Percentiles rank a stretch among this genome's conserved stretches.
Conservation (phyloP, 306 rosid genomes). For the Cicer pinnatifidum region DNA sequence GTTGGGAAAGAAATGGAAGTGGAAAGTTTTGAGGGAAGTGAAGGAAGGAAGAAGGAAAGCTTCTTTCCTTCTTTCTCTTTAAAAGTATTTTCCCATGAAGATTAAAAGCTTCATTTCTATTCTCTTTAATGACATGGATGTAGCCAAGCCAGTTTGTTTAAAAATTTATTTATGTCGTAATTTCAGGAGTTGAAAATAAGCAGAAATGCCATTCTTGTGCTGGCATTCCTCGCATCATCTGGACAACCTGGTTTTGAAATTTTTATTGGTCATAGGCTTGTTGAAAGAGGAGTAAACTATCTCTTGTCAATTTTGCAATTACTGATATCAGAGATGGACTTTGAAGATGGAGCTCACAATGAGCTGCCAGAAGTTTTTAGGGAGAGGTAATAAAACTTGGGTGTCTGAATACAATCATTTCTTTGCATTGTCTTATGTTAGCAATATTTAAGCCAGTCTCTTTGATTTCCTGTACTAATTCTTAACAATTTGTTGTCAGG, state of each 20-base stretch:
- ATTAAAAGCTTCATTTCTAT: slow-evolving; percentile 29
- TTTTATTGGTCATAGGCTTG: slow-evolving; percentile 56
- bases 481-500: slow-evolving; percentile 52
- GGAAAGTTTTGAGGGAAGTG: not conserved
- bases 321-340: slow-evolving; percentile 62
- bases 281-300: slow-evolving; percentile 57
- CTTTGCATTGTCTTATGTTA: slow-evolving; percentile 4
- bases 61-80: too few relatives aligned
- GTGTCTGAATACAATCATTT: slow-evolving; percentile 2
- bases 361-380: slow-evolving; percentile 54
- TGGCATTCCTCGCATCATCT: slow-evolving; percentile 88
- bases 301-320: slow-evolving; percentile 74
- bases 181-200: slow-evolving; percentile 75
- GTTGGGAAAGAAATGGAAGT: not conserved
- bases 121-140: slow-evolving; percentile 11
- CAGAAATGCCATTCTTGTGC: slow-evolving; percentile 67
- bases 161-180: slow-evolving; percentile 40
- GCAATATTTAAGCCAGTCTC: not conserved
- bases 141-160: slow-evolving; percentile 16
- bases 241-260: slow-evolving; percentile 84
- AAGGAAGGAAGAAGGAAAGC: not conserved
- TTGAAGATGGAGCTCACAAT: slow-evolving; percentile 50
- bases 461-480: slow-evolving; percentile 33
- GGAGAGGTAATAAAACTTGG: slow-evolving; percentile 69
- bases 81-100: not conserved